phyloP scores from a whole-genome alignment of 306 rosid species.

The cucumber (Cucumis sativus) region Cucumber_9930_V3 NC_026656.2:2317001-2317500 shows the following conservation, averaged over 20 bases:
- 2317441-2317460: no score
- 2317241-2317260: neutral
- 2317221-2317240: no score
- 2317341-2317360: no score
- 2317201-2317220: neutral
- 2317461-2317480: no score
- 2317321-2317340: no score
- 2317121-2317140: neutral
- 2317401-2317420: no score
- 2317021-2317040: conserved; percentile 86
- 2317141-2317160: neutral
- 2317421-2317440: no score
- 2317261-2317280: neutral
- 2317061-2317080: conserved; percentile 54
- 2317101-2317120: neutral
- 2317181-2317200: neutral
- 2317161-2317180: neutral
- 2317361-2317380: no score
- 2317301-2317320: neutral
- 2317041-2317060: conserved; percentile 95
- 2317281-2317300: neutral
- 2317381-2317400: no score
- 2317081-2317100: neutral
- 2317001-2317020: conserved; percentile 50
- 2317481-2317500: no score